These are phyloP conservation scores for Diutina rugosa DNA, from an alignment of 1,139 yeast species.

Conservation along the genomic window DNA sequence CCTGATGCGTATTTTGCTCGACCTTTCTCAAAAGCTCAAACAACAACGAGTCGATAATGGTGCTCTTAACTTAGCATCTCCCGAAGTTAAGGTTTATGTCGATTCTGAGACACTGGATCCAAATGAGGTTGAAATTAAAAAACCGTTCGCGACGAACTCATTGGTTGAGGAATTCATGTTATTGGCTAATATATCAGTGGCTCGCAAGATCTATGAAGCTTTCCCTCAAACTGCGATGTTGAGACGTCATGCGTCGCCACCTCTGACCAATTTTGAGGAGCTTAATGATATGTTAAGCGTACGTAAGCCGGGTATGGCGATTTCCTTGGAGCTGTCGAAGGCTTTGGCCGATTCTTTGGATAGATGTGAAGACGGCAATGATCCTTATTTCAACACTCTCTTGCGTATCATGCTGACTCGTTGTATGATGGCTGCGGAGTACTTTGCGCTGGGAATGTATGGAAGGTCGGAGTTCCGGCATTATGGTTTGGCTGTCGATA, in stretches of 20 bases:
- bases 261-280: constrained; percentile 80
- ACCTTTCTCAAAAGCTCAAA: constrained; percentile 70
- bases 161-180: constrained; percentile 97
- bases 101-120: constrained; percentile 98
- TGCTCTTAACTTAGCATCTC: constrained; percentile 92
- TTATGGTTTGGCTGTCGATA: constrained; percentile 95
- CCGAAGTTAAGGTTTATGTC: constrained; percentile 95
- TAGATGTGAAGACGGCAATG: constrained; percentile 67
- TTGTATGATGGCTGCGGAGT: constrained; percentile 99
- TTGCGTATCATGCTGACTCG: constrained; percentile 95
- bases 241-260: constrained; percentile 95
- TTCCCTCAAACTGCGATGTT: constrained; percentile 98
- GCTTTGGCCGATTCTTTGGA: constrained; percentile 92
- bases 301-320: constrained; percentile 60
- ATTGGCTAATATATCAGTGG: constrained; percentile 92
- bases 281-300: constrained; percentile 81
- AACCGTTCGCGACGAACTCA: constrained; percentile 81
- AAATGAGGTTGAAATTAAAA: constrained; percentile 85
- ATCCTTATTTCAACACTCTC: constrained; percentile 86
- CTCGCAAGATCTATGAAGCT: constrained; percentile 79
- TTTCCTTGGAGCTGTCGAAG: constrained; percentile 76
- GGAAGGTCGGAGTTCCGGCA: constrained; percentile 92
- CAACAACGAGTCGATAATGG: constrained; percentile 87
- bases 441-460: constrained; percentile 86
- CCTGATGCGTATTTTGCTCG: constrained; percentile 76